Evolutionary conservation across 805 yeast genomes (phyloP).

Genomic region (Yarrowia sp.): DNA sequence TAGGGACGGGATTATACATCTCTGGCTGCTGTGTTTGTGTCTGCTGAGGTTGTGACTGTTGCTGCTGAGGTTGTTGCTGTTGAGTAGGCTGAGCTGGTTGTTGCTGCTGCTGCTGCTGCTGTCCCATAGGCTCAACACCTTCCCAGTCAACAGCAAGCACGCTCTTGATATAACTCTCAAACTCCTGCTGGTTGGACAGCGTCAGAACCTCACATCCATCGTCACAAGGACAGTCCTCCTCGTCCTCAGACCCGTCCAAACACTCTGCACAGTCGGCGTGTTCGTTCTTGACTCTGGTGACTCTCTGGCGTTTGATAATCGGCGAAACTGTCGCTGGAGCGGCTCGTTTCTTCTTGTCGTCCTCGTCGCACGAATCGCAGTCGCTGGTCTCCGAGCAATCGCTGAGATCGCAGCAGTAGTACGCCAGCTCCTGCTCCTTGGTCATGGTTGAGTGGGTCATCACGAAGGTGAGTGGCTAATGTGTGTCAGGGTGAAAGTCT

Average conservation of each 20-base stretch:
- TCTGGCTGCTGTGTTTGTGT: neutral
- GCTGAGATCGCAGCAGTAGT: conserved; percentile 24
- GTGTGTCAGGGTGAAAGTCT: neutral
- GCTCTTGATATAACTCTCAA: conserved; percentile 1
- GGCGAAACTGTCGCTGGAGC: neutral
- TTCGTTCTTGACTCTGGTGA: conserved; percentile 7
- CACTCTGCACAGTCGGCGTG: conserved; percentile 19
- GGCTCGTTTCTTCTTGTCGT: neutral
- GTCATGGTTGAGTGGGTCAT: neutral
- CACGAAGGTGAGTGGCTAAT: neutral
- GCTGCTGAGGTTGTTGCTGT: neutral
- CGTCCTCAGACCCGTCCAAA: conserved; percentile 6
- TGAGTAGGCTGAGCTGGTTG: neutral
- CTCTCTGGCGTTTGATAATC: conserved; percentile 3
- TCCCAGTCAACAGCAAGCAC: conserved; percentile 20
- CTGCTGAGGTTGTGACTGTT: neutral
- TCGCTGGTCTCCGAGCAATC: conserved; percentile 24
- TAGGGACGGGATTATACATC: too few species aligned
- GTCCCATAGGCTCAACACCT: neutral
- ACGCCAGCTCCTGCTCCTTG: conserved; percentile 4
- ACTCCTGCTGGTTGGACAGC: conserved; percentile 20
- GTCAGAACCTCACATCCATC: conserved; percentile 12
- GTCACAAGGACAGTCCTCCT: conserved; percentile 18
- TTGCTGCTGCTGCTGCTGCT: neutral
- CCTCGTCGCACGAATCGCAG: conserved; percentile 9